Evolutionary conservation across 106 monocot genomes (phyloP).

Genomic region (Acanthochlamys bracteata): DNA sequence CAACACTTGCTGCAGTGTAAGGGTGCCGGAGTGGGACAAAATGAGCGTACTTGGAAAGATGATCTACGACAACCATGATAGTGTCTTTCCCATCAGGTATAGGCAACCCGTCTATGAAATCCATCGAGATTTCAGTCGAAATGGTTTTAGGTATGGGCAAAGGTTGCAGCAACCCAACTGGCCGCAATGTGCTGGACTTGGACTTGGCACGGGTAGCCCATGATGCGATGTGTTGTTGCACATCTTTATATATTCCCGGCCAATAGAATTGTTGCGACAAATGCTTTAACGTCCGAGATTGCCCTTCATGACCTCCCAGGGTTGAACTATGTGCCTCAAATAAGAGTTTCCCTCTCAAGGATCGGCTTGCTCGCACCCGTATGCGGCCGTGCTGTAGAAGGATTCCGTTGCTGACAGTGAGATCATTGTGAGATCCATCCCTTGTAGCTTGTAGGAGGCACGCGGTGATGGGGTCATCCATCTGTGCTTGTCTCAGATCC

Average conservation of each 20-base stretch:
- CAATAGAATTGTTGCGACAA: not conserved
- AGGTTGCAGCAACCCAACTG: not conserved
- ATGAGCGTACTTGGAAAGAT: not conserved
- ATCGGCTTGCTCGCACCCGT: no score
- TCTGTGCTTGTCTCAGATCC: not conserved
- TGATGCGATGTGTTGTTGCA: not conserved
- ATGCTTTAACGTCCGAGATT: not conserved
- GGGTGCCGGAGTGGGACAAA: not conserved
- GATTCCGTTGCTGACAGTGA: no score
- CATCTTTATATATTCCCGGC: not conserved
- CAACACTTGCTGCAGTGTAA: not conserved
- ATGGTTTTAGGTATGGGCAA: constrained; percentile 5
- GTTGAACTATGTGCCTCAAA: not conserved
- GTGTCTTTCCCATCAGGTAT: not conserved
- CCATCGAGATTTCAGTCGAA: constrained; percentile 3
- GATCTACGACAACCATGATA: constrained; percentile 1
- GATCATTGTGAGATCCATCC: no score
- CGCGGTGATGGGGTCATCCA: not conserved
- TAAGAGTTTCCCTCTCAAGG: not conserved
- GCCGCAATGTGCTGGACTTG: not conserved
- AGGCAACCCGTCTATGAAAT: constrained; percentile 2
- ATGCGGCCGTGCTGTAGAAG: no score
- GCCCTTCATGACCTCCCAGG: not conserved
- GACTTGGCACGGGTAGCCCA: not conserved
- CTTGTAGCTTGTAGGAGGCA: no score